Base-by-base conservation (phyloP, 192 early-diverging fungal species). In the Gaertneriomyces semiglobifer region DNA sequence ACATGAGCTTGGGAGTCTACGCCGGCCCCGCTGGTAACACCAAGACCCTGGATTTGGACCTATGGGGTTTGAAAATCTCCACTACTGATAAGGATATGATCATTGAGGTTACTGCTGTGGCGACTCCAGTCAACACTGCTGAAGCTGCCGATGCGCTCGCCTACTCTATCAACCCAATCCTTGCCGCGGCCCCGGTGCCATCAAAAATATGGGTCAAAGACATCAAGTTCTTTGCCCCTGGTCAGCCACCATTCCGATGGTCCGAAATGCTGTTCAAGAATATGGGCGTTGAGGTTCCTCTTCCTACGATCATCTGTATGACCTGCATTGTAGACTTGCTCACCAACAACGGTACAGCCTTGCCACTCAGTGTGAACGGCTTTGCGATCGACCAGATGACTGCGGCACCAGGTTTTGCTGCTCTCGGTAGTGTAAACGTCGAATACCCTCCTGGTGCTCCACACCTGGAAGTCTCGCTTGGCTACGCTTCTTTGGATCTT, bases 81-180 rank as follows among this genome's bases (percentile, higher is more conserved):
- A 66, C 60, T 44, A 60, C 50, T 39, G 57, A 63, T 44, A 39
- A 67, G 11, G 64, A 50, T 33, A 74, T 69, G 63, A 45, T 45
- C 7, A 55, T 72, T 50, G 46, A 61, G 45, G 68, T 72, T 47
- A 61, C 66, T 18, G 48, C 72, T n/a, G 53, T 43, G 44, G 45
- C 73, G 41, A n/a, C 12, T 39, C 73, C 70, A 4, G 68, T 45
- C 8, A 79, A 79, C 68, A 66, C 77, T 0, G 14, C 55, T 4
- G 45, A 46, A 16, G 78, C 78, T 39, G 78, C 78, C 16, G 54
- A 8, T 12, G 78, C 68, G 16, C 63, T 79, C 2, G 78, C 71
- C 18, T 19, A 14, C 12, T 71, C 73, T 25, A 59, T 79, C 53
- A 79, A 79, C 74, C 78, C 78, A 8, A 53, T 79, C 33, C 53